Conservation (phyloP, 2,329 filamentous ascomycete genomes). For the Metarhizium humberi region DNA sequence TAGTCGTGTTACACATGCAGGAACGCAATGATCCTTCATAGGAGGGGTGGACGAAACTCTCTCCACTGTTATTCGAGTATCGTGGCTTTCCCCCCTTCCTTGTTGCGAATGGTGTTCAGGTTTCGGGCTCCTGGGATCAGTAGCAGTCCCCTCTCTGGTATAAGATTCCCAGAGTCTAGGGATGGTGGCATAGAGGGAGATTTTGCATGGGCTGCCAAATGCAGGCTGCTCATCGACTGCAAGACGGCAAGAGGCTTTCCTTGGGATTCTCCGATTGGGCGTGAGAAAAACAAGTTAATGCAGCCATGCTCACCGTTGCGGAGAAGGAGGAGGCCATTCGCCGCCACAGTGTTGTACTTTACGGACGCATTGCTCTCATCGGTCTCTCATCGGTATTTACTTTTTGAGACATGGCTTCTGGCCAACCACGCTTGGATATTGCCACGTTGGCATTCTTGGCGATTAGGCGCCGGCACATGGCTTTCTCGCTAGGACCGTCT, state of each 20-base stretch:
- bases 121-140: neutral
- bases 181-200: neutral
- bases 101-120: neutral
- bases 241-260: neutral
- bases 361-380: neutral
- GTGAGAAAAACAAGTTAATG: neutral
- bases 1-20: slow-evolving; percentile 11
- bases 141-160: neutral
- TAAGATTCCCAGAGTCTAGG: neutral
- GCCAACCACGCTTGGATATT: neutral
- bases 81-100: neutral
- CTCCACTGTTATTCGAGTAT: neutral
- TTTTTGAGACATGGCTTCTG: slow-evolving; percentile 7
- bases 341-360: slow-evolving; percentile 4
- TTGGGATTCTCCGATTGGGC: slow-evolving; percentile 1
- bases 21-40: slow-evolving; percentile 4
- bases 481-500: neutral
- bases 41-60: slow-evolving; percentile 1
- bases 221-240: slow-evolving; percentile 3
- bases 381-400: slow-evolving; percentile 2
- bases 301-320: slow-evolving; percentile 6
- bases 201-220: slow-evolving; percentile 1
- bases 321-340: slow-evolving; percentile 3
- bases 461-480: neutral
- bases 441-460: neutral